Evolutionary conservation across 345 rosid genomes (phyloP).

Genomic region (Syzygium jambos): DNA sequence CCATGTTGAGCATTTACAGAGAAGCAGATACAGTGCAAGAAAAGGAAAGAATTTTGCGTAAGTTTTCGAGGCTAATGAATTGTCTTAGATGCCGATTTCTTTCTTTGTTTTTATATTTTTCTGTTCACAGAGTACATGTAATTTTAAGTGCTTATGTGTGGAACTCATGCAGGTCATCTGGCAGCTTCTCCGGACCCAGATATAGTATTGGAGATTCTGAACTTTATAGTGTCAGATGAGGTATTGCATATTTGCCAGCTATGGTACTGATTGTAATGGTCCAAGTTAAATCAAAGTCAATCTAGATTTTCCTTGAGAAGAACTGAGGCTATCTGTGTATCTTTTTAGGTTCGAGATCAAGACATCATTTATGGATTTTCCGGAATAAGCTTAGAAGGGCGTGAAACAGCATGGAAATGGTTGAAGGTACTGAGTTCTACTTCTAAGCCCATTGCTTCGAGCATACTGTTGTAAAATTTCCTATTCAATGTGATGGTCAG

Average conservation of each 20-base stretch:
- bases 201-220: slow-evolving; percentile 12
- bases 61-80: background rate
- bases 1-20: slow-evolving; percentile 27
- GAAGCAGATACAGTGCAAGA: slow-evolving; percentile 34
- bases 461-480: background rate
- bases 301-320: background rate
- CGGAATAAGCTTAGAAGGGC: slow-evolving; percentile 24
- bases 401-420: slow-evolving; percentile 29
- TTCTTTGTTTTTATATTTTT: background rate
- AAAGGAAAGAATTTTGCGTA: slow-evolving; percentile 27
- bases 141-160: background rate
- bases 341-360: slow-evolving; percentile 21
- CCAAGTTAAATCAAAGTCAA: background rate
- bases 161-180: slow-evolving; percentile 10
- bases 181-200: slow-evolving; percentile 23
- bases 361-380: slow-evolving; percentile 13
- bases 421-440: slow-evolving; percentile 11
- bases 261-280: background rate
- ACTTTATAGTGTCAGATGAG: slow-evolving; percentile 31
- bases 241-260: background rate
- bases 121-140: background rate
- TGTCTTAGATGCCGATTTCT: background rate
- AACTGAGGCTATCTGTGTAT: background rate
- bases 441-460: background rate
- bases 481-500: background rate